Base-by-base conservation (phyloP, 2,329 filamentous ascomycete genomes). In the Nigrograna mackinnonii region DNA sequence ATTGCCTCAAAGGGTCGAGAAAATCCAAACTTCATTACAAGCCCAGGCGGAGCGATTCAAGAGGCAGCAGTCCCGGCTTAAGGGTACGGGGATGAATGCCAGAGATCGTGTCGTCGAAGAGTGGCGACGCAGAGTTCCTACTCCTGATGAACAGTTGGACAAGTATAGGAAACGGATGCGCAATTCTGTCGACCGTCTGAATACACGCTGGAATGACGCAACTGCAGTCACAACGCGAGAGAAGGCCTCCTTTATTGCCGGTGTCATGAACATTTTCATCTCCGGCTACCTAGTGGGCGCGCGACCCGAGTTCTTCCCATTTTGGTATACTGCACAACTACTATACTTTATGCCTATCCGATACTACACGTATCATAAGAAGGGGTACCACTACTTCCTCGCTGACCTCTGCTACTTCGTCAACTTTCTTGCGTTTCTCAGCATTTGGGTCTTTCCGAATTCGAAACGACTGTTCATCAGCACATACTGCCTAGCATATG, bases 401-500 rank as follows among this genome's bases (percentile, higher is more conserved):
- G 92, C 91, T 26, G 94, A 99, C 69, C 83, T 99, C 34, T 99
- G 94, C 75, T 99, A 99, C 73, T 99, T 97, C 62, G 91, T 95
- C 78, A 99, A 99, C 70, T 73, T 96, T 22, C 79, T 99, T 40
- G 75, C 89, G 22, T 76, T 92, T 50, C 74, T 95, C 46, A 88
- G 84, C 55, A 82, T 99, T 37, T 99, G 92, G 91, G 78, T 87
- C 22, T 96, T 97, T 60, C 94, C 94, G 0, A 74, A 80, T 38
- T 96, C 91, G 11, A 96, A 95, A 69, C 85, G 92, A 33, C 79
- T 99, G 13, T 91, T 99, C 68, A 94, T 95, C 52, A 85, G 90
- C 54, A 86, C 89, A 1, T 99, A 91, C 69, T 97, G 94, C 61
- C 77, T 99, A 22, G 89, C 91, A 7, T 95, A 89, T 63, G 94